Evolutionary conservation across 306 rosid genomes (phyloP), one percentile per base, ranked within the genome.

Genomic region (Vigna unguiculata): DNA sequence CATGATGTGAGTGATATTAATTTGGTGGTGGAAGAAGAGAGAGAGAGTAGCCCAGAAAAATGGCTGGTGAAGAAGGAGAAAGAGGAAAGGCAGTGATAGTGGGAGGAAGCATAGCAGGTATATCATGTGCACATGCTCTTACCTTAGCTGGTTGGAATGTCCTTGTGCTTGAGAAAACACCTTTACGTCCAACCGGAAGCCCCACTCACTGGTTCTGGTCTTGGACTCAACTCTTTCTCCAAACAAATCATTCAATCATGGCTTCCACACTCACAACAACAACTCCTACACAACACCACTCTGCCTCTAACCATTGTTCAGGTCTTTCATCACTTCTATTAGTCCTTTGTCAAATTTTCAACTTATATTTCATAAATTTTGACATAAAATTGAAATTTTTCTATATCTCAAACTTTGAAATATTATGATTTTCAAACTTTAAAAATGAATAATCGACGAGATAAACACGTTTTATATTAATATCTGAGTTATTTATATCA

Each of bases 151-250:
- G 96, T 28, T 93, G 96, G 96, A 88, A 88, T 15, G 97, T 90
- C 15, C 60, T 84, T 34, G 84, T 91, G 58, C 72, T 93, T 46
- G 96, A 93, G 85, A 93, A 91, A 82, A 78, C 97, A 21, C 11
- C 49, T 22, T 61, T 81, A 9, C 85, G 91, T 30, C 80, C 87
- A 6, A 83, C 85, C 3, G 90, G 94, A 45, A 86, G 81, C 62
- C 86, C 93, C 72, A 90, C n/a, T n/a, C 72, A 90, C 97, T 45
- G 98, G 98, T 55, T 97, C 96, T 9, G 98, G 98, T 38, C 94
- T 93, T 6, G 97, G 91, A 14, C 97, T 93, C 45, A 91, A 90
- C 46, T 81, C 89, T 75, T 84, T 87, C 13, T 58, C 97, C 54
- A 91, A 62, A 40, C 43, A 19, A 63, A 89, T 93, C 83, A 81